These are phyloP conservation scores for Geotrichum phurueaensis DNA, from an alignment of 1,139 yeast species.

Conservation along the genomic window DNA sequence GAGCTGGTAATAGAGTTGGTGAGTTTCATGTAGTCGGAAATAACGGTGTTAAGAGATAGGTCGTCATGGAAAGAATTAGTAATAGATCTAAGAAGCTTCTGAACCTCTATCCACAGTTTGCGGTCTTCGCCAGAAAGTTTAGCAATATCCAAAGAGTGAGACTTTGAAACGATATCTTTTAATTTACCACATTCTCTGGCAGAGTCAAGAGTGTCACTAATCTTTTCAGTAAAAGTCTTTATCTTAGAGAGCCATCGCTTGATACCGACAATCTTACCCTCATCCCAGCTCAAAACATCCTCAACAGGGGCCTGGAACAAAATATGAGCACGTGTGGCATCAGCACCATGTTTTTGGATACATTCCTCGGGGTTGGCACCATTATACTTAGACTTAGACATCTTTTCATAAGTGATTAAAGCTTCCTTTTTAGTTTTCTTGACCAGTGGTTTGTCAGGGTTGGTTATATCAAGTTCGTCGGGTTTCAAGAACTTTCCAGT, in stretches of 20 bases:
- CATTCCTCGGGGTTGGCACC: constrained; percentile 87
- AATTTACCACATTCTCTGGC: constrained; percentile 1
- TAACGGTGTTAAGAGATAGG: constrained; percentile 70
- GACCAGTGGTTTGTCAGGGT: constrained; percentile 43
- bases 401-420: constrained; percentile 65
- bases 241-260: constrained; percentile 79
- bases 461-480: constrained; percentile 50
- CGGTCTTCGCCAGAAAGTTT: constrained; percentile 45
- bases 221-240: constrained; percentile 30
- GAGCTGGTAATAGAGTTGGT: constrained; percentile 51
- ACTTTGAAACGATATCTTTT: background rate
- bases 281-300: constrained; percentile 86
- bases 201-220: constrained; percentile 15
- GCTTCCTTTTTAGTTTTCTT: constrained; percentile 50
- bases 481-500: constrained; percentile 74
- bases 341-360: constrained; percentile 80
- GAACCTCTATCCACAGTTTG: constrained; percentile 52
- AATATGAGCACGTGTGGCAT: constrained; percentile 88
- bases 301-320: constrained; percentile 88
- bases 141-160: constrained; percentile 5
- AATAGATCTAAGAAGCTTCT: constrained; percentile 45
- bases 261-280: constrained; percentile 74
- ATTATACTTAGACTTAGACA: constrained; percentile 92
- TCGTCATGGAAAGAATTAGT: constrained; percentile 54
- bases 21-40: constrained; percentile 85